Base-by-base conservation (phyloP, 805 yeast genomes). In the Pachysolen tannophilus region DNA sequence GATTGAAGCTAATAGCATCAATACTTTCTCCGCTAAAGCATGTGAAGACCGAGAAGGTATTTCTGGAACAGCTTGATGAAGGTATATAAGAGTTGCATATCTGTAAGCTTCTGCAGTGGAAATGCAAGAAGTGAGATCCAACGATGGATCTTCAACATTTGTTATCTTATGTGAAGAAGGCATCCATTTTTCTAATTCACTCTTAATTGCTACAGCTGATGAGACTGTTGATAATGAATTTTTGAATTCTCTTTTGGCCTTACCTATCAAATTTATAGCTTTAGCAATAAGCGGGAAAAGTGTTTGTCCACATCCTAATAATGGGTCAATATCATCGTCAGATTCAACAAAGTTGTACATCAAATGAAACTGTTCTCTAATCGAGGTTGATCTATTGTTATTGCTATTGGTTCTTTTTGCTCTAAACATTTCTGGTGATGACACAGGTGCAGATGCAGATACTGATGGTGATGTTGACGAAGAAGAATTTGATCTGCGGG, bases 31-130 rank as follows among this genome's bases (percentile, higher is more conserved):
- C 0, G 85, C 80, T 21, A 77, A 49, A 34, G 63, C 70, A 38
- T 67, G 75, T 1, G 80, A 68, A 7, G 73, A 53, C 26, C 60
- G 49, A 7, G 75, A 69, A 8, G 82, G 81, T 13, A 78, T 65
- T 43, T 78, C 82, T 0, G 86, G 85, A 4, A 79, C 82, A 1
- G 83, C 79, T 47, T 79, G 84, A 49, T 77, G 82, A 20, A 79
- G 53, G 46, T 74, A 77, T 15, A 78, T 47, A 26, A 79, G 50
- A 0, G 82, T 63, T 1, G 83, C 67, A 49, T 63, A 75, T 26
- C 82, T 49, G 51, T 78, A 79, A 0, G 84, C 79, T 47, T 78
- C 85, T 2, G 85, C 84, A 1, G 84, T 78, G 2, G 83, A 72
- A 18, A 79, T 61, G 39, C 81, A 73, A 8, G 80, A 69, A 4